phyloP scores from a whole-genome alignment of 345 rosid genomes.

The Litchi chinensis region DNA sequence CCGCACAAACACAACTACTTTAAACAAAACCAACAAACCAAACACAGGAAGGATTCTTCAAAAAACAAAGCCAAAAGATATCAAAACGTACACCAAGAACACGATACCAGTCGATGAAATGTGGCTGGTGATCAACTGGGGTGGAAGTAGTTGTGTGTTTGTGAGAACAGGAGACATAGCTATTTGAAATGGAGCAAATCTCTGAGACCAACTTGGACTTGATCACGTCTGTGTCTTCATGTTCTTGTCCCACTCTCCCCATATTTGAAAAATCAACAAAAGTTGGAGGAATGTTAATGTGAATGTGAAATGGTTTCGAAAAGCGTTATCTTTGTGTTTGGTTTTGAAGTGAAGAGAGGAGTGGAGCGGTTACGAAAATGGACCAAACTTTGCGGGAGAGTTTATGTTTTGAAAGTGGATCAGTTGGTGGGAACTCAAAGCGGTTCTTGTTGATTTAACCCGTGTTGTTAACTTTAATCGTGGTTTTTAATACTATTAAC shows the following conservation, averaged over 20 bases:
- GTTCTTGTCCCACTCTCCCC: slow-evolving; percentile 51
- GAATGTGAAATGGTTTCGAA: neutral
- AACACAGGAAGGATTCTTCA: neutral
- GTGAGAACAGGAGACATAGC: slow-evolving; percentile 56
- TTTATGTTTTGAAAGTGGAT: slow-evolving; percentile 60
- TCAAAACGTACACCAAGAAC: slow-evolving; percentile 69
- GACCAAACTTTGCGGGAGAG: slow-evolving; percentile 59
- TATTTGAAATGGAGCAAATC: slow-evolving; percentile 62
- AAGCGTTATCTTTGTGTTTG: neutral
- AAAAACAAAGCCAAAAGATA: neutral
- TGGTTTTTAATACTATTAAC: neutral
- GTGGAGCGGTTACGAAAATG: slow-evolving; percentile 67
- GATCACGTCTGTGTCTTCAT: slow-evolving; percentile 28
- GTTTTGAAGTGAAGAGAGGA: slow-evolving; percentile 19
- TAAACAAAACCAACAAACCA: neutral
- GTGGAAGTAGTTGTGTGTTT: neutral
- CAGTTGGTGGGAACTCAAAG: slow-evolving; percentile 48
- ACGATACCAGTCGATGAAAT: slow-evolving; percentile 90
- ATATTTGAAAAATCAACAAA: slow-evolving; percentile 18
- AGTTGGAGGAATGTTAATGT: neutral
- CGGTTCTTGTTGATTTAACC: neutral
- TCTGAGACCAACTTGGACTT: slow-evolving; percentile 58
- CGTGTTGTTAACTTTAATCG: neutral
- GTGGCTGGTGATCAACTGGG: slow-evolving; percentile 23
- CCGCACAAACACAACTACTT: slow-evolving; percentile 11